phyloP scores from a whole-genome alignment of 208 protist species.

The Leishmania arabica region DNA sequence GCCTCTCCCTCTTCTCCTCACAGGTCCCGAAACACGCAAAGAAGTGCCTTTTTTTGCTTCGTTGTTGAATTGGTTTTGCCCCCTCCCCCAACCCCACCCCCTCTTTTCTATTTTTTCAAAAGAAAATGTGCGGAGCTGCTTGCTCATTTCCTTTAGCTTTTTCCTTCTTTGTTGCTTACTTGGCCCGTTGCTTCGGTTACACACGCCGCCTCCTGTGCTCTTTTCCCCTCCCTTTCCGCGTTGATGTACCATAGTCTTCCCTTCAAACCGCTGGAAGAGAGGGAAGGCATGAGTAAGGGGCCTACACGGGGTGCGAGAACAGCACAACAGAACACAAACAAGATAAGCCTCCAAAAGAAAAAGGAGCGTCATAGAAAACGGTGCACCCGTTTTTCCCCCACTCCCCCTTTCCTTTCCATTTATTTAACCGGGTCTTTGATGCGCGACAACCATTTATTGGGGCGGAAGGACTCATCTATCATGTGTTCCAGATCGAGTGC shows the following conservation, averaged over 20 bases:
- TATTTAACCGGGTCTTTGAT: conserved; percentile 2
- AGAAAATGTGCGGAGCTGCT: too few species aligned
- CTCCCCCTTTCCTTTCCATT: conserved; percentile 13
- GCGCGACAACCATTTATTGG: neutral
- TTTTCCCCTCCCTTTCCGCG: neutral
- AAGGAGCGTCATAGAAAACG: neutral
- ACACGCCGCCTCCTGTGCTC: neutral
- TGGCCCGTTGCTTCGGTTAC: neutral
- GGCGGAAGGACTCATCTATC: neutral
- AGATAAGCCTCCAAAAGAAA: neutral
- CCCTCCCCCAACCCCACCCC: too few species aligned
- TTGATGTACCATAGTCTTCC: neutral
- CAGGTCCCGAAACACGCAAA: neutral
- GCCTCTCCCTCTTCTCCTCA: too few species aligned
- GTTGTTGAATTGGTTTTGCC: too few species aligned
- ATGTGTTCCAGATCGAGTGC: neutral
- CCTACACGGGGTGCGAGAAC: neutral
- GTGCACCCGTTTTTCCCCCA: conserved; percentile 1
- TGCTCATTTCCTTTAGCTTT: neutral
- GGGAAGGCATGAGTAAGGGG: neutral
- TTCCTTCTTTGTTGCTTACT: conserved; percentile 1
- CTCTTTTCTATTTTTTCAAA: too few species aligned
- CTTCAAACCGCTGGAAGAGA: neutral
- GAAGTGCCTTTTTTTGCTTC: neutral
- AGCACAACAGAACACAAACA: neutral